Conservation (phyloP, 2,329 filamentous ascomycete genomes). For the Calonectria hongkongensis region DNA sequence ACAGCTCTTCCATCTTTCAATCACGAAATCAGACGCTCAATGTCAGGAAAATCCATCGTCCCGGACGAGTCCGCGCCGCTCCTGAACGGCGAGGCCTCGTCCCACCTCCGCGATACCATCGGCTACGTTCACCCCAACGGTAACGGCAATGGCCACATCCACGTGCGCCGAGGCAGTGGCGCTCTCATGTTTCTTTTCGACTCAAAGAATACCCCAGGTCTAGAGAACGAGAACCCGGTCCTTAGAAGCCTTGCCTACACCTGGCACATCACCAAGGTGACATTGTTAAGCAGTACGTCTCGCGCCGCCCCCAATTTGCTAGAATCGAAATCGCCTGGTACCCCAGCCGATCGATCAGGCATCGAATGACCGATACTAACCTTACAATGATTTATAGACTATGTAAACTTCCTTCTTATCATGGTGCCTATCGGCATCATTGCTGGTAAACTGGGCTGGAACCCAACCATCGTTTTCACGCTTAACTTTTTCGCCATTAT, state of each 20-base stretch:
- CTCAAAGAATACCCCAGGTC: conserved; percentile 70
- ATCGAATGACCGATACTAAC: conserved; percentile 36
- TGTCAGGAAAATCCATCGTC: conserved; percentile 55
- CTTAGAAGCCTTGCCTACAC: conserved; percentile 68
- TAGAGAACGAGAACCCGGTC: conserved; percentile 67
- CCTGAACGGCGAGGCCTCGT: conserved; percentile 60
- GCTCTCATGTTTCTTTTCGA: conserved; percentile 68
- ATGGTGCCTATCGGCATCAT: conserved; percentile 84
- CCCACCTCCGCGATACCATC: conserved; percentile 44
- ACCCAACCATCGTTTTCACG: conserved; percentile 80
- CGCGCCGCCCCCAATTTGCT: conserved; percentile 8
- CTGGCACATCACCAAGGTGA: conserved; percentile 75
- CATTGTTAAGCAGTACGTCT: conserved; percentile 75
- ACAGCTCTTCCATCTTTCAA: conserved; percentile 54
- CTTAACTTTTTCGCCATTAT: conserved; percentile 90
- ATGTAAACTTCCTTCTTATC: conserved; percentile 82
- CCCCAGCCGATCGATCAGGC: background rate
- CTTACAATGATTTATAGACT: conserved; percentile 62
- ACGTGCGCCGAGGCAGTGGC: conserved; percentile 49
- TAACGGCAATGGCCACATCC: conserved; percentile 51
- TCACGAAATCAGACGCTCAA: conserved; percentile 56
- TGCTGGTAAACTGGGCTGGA: conserved; percentile 77
- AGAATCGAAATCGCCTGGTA: too few relatives aligned
- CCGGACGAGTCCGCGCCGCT: conserved; percentile 65
- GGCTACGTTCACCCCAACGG: conserved; percentile 41